Conservation (phyloP, 257 asterid genomes). For the Fraxinus quadrangulata region DNA sequence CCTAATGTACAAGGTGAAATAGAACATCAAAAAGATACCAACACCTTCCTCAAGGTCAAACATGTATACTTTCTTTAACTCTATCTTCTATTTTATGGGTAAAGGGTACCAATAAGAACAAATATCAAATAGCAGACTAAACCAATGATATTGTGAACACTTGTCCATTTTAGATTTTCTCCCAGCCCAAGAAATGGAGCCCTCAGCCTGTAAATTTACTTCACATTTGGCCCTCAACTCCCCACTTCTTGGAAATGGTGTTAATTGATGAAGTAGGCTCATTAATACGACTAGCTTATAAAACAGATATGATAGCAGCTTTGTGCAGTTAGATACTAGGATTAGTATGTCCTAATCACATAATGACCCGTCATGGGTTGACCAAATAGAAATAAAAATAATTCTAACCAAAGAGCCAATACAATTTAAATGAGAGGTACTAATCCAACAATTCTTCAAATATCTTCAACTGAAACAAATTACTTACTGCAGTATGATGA, state of each 20-base stretch:
- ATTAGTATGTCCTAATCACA: constrained; percentile 14
- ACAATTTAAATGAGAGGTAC: background rate
- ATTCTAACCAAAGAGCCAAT: background rate
- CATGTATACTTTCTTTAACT: background rate
- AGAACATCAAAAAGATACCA: too few species aligned
- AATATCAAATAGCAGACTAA: background rate
- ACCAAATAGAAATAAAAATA: constrained; percentile 1
- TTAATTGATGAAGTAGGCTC: background rate
- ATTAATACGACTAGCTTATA: background rate
- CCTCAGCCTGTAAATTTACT: background rate
- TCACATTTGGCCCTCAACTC: background rate
- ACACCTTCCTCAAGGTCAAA: constrained; percentile 7
- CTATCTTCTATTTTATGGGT: background rate
- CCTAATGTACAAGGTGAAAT: too few species aligned
- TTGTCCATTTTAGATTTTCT: background rate
- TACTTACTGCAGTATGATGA: constrained; percentile 85
- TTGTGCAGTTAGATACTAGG: constrained; percentile 5
- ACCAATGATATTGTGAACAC: constrained; percentile 1
- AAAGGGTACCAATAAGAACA: constrained; percentile 1
- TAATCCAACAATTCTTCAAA: background rate
- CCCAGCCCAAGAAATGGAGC: constrained; percentile 6
- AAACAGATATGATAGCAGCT: background rate
- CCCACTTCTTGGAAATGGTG: constrained; percentile 13
- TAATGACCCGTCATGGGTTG: constrained; percentile 10
- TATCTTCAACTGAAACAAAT: constrained; percentile 18